phyloP scores from a whole-genome alignment of 169 alveolate genomes.

The Amoebophrya sp. region DNA sequence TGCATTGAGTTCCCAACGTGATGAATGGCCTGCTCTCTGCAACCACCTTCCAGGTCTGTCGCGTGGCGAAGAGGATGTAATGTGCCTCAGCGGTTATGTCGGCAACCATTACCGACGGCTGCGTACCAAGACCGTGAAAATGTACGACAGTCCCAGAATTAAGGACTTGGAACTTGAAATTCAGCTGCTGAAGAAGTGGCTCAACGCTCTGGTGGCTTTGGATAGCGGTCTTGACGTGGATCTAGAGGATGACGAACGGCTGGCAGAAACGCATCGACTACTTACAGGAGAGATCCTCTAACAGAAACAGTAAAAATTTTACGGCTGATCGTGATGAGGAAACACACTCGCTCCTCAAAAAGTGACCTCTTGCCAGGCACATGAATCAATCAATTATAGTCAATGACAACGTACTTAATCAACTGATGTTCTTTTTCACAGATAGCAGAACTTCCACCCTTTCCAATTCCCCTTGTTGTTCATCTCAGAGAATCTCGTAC shows the following conservation, averaged over 20 bases:
- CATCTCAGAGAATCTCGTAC: too few relatives aligned
- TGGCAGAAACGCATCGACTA: constrained; percentile 2
- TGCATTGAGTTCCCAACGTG: too few relatives aligned
- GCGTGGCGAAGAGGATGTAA: not conserved
- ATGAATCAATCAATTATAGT: too few relatives aligned
- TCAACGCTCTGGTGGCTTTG: not conserved
- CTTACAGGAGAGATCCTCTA: not conserved
- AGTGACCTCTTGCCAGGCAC: too few relatives aligned
- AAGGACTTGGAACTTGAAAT: constrained; percentile 13
- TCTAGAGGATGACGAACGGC: not conserved
- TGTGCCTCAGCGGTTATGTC: not conserved
- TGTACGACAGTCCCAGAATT: not conserved
- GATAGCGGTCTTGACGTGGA: constrained; percentile 5
- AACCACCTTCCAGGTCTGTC: not conserved
- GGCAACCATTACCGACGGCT: constrained; percentile 23
- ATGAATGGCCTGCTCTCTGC: too few relatives aligned
- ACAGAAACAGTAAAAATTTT: not conserved
- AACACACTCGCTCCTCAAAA: too few relatives aligned
- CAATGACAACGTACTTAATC: too few relatives aligned
- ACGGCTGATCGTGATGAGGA: too few relatives aligned
- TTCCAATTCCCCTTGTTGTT: too few relatives aligned
- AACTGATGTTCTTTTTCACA: too few relatives aligned
- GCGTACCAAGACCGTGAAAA: constrained; percentile 16
- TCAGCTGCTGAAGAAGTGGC: constrained; percentile 20
- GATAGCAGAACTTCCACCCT: too few relatives aligned